Conservation (phyloP, 2,329 filamentous ascomycete species). For the Xylaria hypoxylon region DNA sequence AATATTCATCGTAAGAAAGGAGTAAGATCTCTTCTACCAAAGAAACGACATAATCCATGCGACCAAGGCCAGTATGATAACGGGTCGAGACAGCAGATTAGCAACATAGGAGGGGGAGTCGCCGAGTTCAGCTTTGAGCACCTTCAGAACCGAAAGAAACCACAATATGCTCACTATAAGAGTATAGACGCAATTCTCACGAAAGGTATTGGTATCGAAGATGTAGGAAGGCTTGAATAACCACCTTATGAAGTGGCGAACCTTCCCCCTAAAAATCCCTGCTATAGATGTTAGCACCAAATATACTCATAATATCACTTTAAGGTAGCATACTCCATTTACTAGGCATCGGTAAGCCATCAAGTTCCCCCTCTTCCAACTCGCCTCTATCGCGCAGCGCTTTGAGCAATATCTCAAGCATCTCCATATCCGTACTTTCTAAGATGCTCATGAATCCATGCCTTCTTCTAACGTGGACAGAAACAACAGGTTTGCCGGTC, state of each 20-base stretch:
- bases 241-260: constrained; percentile 15
- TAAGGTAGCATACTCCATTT: constrained; percentile 11
- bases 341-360: background rate
- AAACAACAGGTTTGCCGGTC: too few relatives aligned
- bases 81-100: constrained; percentile 27
- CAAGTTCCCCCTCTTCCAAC: background rate
- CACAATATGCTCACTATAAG: constrained; percentile 19
- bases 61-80: constrained; percentile 13
- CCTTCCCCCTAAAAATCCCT: background rate
- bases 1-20: background rate
- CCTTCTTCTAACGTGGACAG: too few relatives aligned
- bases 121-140: constrained; percentile 24
- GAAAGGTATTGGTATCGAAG: constrained; percentile 18
- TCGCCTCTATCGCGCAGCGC: constrained; percentile 30
- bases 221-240: constrained; percentile 23
- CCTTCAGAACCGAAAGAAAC: constrained; percentile 22
- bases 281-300: background rate
- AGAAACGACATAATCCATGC: constrained; percentile 22
- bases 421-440: constrained; percentile 29
- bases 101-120: background rate
- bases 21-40: background rate
- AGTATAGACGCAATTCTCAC: constrained; percentile 27
- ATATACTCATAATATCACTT: background rate
- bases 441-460: background rate
- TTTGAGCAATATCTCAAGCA: constrained; percentile 32